phyloP scores from a whole-genome alignment of 2,329 filamentous ascomycete species.

The Beauveria rudraprayagi region DNA sequence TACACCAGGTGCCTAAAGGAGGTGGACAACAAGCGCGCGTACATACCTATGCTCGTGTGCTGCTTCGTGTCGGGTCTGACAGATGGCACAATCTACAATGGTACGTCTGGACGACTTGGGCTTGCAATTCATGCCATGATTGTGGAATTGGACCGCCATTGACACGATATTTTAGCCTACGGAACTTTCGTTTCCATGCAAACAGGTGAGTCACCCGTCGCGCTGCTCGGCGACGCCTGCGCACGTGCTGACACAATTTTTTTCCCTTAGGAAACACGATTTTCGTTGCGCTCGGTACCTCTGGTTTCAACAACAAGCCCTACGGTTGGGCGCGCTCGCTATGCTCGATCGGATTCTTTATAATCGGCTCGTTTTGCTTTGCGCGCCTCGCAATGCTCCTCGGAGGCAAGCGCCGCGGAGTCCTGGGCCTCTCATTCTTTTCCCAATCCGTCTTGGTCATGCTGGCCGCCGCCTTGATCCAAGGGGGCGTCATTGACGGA shows the following conservation, averaged over 20 bases:
- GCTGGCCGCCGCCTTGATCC: constrained; percentile 43
- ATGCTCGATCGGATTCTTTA: constrained; percentile 45
- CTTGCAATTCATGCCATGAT: neutral
- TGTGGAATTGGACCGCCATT: neutral
- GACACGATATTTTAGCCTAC: constrained; percentile 17
- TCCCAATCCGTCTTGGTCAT: constrained; percentile 43
- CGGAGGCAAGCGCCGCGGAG: constrained; percentile 30
- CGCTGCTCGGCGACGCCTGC: neutral
- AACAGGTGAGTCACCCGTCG: constrained; percentile 19
- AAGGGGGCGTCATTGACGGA: constrained; percentile 27
- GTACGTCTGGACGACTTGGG: neutral
- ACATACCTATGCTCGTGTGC: constrained; percentile 32
- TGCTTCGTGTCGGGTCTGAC: constrained; percentile 31
- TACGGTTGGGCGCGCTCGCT: constrained; percentile 42
- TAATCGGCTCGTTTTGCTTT: constrained; percentile 44
- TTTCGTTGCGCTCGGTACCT: constrained; percentile 52
- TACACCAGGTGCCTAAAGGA: constrained; percentile 10
- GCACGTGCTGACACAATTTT: neutral
- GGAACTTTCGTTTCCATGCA: constrained; percentile 34
- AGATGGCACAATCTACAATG: constrained; percentile 33
- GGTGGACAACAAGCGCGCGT: constrained; percentile 18
- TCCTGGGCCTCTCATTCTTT: constrained; percentile 41
- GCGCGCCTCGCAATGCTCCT: constrained; percentile 21
- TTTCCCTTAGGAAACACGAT: constrained; percentile 46
- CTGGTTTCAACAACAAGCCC: constrained; percentile 39